Evolutionary conservation across 352 stramenopile genomes (phyloP).

Genomic region (Pythium volutum): DNA sequence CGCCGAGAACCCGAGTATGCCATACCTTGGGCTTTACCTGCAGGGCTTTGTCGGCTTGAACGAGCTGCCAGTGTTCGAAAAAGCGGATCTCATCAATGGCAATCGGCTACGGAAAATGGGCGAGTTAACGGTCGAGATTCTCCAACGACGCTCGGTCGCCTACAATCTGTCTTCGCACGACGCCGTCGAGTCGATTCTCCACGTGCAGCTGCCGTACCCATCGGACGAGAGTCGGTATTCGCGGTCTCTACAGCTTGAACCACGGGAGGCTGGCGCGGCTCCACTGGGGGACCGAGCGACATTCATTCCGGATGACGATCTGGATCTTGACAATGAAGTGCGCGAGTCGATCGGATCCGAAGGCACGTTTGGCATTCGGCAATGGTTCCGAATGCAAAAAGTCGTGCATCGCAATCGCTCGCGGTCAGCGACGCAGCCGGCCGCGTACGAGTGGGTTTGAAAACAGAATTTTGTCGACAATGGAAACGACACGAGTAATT

Average conservation of each 20-base stretch:
- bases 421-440: conserved; percentile 43
- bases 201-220: conserved; percentile 63
- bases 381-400: conserved; percentile 84
- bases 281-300: conserved; percentile 58
- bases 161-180: conserved; percentile 64
- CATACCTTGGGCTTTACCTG: conserved; percentile 84
- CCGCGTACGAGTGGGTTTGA: conserved; percentile 75
- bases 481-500: no score
- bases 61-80: conserved; percentile 73
- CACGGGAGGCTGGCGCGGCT: conserved; percentile 60
- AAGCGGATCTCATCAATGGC: conserved; percentile 62
- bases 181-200: conserved; percentile 62
- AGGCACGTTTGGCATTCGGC: conserved; percentile 72
- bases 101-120: conserved; percentile 70
- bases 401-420: conserved; percentile 77
- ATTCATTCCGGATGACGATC: conserved; percentile 42
- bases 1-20: conserved; percentile 71
- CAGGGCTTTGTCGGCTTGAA: conserved; percentile 82
- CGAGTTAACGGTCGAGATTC: conserved; percentile 72
- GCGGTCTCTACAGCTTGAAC: conserved; percentile 70
- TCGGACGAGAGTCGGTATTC: conserved; percentile 77
- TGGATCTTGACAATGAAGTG: conserved; percentile 80
- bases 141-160: conserved; percentile 62
- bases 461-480: no score
- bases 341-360: conserved; percentile 71